These are phyloP conservation scores for Puccinia hordei DNA, from an alignment of 1,284 basidiomycete species.

Conservation along the genomic window DNA sequence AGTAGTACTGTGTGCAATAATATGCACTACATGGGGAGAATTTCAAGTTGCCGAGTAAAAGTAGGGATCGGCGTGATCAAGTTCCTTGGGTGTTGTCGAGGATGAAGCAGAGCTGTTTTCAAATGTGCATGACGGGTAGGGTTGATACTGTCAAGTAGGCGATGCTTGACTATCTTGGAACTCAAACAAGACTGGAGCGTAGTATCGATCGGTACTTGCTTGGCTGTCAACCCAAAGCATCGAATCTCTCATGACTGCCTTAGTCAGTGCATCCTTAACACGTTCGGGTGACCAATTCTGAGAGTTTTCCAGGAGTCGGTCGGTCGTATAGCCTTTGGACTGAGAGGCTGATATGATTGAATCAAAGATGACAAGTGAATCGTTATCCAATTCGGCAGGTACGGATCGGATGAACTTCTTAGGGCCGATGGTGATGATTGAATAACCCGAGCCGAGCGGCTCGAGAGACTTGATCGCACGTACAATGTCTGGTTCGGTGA, in stretches of 20 bases:
- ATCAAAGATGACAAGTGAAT: constrained; percentile 59
- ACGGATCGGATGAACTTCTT: constrained; percentile 61
- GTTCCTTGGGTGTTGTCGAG: no score
- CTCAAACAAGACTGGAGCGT: constrained; percentile 56
- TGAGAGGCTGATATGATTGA: constrained; percentile 55
- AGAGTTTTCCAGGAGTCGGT: constrained; percentile 65
- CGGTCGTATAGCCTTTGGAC: constrained; percentile 71
- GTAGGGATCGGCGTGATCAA: no score
- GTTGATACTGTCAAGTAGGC: not conserved
- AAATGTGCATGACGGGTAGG: no score
- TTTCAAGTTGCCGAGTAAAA: no score
- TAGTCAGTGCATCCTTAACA: constrained; percentile 75
- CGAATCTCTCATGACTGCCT: constrained; percentile 85
- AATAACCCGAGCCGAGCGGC: constrained; percentile 85
- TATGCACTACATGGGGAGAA: no score
- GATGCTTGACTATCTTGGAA: constrained; percentile 16
- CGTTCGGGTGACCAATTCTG: constrained; percentile 76
- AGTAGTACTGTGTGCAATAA: no score
- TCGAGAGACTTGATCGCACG: constrained; percentile 82
- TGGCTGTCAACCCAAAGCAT: constrained; percentile 93
- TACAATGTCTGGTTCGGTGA: constrained; percentile 80
- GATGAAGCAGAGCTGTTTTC: no score
- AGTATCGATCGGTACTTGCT: constrained; percentile 67
- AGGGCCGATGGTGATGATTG: constrained; percentile 71
- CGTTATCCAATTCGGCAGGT: constrained; percentile 60